Conservation (phyloP, 352 stramenopile species). For the Phytophthora vignae region DNA sequence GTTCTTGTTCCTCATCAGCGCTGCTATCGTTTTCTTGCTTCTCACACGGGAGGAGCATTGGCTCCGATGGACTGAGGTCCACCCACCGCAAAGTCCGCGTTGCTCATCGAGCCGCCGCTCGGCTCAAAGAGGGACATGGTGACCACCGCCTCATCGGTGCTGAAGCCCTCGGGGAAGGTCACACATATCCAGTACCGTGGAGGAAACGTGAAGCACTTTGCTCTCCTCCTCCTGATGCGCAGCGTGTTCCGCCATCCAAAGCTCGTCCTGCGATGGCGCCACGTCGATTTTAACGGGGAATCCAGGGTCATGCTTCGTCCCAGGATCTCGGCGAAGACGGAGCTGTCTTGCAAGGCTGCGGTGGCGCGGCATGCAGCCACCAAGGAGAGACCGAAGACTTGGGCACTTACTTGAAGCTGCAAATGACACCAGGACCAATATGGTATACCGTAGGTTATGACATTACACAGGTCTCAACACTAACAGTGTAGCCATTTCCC, state of each 20-base stretch:
- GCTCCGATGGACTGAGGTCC: constrained; percentile 42
- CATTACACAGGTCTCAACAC: too few relatives aligned
- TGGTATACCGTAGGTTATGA: neutral
- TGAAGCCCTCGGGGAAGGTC: constrained; percentile 18
- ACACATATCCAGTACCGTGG: constrained; percentile 47
- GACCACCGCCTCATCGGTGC: constrained; percentile 31
- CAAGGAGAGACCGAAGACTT: neutral
- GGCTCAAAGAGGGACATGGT: constrained; percentile 43
- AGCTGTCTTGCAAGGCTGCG: neutral
- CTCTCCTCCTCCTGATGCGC: neutral
- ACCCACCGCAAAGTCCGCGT: constrained; percentile 30
- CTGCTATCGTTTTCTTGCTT: neutral
- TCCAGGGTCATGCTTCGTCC: constrained; percentile 45
- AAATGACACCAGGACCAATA: neutral
- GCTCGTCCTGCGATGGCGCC: constrained; percentile 46
- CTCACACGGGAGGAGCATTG: constrained; percentile 31
- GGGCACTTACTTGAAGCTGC: too few relatives aligned
- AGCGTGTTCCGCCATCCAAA: constrained; percentile 8
- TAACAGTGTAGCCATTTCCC: constrained; percentile 7
- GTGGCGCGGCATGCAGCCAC: neutral
- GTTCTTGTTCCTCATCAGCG: neutral
- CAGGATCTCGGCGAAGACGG: constrained; percentile 20
- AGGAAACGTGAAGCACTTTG: constrained; percentile 43
- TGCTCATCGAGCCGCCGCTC: neutral
- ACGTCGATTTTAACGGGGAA: constrained; percentile 40